Base-by-base conservation (phyloP, 495 filamentous ascomycete genomes). In the Chaetomium fimeti region DNA sequence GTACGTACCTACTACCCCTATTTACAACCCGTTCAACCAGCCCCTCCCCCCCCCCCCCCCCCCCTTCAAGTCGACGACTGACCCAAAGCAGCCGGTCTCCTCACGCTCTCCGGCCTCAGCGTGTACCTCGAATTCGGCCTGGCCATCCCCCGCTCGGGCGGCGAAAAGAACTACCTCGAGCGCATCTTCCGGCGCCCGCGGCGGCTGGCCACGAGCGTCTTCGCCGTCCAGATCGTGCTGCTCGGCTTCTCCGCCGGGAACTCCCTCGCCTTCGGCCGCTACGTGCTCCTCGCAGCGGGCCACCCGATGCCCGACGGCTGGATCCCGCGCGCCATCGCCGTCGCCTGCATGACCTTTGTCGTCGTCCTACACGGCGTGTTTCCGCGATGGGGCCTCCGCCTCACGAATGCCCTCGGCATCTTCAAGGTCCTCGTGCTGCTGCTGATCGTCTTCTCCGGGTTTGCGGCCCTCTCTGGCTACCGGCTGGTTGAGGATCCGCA, bases 181-280 rank as follows among this genome's bases (percentile, higher is more conserved):
- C 82, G 82, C 36, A 80, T 88, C 42, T 87, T 81, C 73, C 77
- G 77, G n/a, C 83, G 82, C 53, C 86, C 87, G 9, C 80, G 77
- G 52, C 85, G 85, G 76, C 76, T 89, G 4, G 84, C 82, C 8
- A 87, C 84, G 0, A 84, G 81, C 66, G 81, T 88, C 72, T 86
- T 84, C 68, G 81, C 82, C 52, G 77, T 83, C 5, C 85, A 86
- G 62, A 82, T 85, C 49, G 78, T 87, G 43, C 69, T 83, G 9
- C 74, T 85, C 16, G 79, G 79, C 5, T 81, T 80, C 67, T 78
- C 76, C 16, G 81, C 85, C 2, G 82, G 81, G 4, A 90, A 90
- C 45, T 85, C 84, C 47, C 82, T 90, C 54, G 83, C 88, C 6
- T 87, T 90, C 36, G 87, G 87, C 56, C 76, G 85, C 64, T 90